Base-by-base conservation (phyloP, 352 stramenopile species). In the Phytophthora melonis region DNA sequence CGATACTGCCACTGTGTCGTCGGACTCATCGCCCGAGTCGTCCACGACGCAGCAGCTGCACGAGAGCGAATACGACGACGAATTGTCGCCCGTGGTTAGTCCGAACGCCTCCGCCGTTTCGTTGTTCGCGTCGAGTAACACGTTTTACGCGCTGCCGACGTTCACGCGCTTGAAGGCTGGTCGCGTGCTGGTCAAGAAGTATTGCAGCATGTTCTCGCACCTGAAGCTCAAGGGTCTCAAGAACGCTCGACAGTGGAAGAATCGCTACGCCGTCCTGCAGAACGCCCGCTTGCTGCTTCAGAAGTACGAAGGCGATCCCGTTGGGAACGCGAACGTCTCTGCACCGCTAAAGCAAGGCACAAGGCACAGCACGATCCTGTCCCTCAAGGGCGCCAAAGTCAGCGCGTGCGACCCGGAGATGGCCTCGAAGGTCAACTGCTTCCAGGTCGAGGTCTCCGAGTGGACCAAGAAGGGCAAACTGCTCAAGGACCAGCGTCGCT, bases 381-480 rank as follows among this genome's bases (percentile, higher is more conserved):
- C 87, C 58, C 77, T 97, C 25, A 84, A 89, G 39, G 78, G 83
- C 58, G 90, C 88, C 6, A 93, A 92, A 69, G 90, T 97, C 58
- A 80, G 75, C 52, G 87, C 78, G 50, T 93, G 88, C 41, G 84
- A 94, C 56, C 82, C 84, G 0, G 90, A 95, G 58, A 77, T 93
- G 47, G 90, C 78, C 0, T 61, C 74, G 30, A 94, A 95, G 58
- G 83, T 92, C 52, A 90, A 93, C 63, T 95, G 90, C 70, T 94
- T 97, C 66, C 86, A 97, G 78, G 69, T 97, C 23, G 87, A 95
- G 62, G 88, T 97, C 36, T 83, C 87, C 49, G 76, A 92, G 64
- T 97, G 90, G 90, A 93, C 85, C 36, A 94, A 93, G 36, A 93
- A 93, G 67, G 87, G 86, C 56, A 91, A 84, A 58, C 76, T 84